Percentiles rank a stretch among this genome's conserved stretches.
phyloP scores from a whole-genome alignment of 2,329 filamentous ascomycete species.

The Dothiorella sarmentorum region DNA sequence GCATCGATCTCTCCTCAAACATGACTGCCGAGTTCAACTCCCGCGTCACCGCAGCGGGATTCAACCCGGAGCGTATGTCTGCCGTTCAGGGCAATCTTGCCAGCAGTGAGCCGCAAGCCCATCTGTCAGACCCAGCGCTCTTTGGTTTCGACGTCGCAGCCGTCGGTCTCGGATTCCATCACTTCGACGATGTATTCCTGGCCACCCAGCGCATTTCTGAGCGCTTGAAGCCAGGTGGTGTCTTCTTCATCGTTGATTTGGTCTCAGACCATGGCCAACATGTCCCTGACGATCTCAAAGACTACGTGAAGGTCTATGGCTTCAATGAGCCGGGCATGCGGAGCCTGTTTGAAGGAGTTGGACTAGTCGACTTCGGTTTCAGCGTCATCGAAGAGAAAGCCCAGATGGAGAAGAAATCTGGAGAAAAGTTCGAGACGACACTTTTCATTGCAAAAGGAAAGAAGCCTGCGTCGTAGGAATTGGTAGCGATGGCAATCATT shows the following conservation, averaged over 20 bases:
- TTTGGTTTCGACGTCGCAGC: slow-evolving; percentile 43
- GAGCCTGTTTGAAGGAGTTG: slow-evolving; percentile 62
- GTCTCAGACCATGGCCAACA: slow-evolving; percentile 33
- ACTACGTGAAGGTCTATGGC: slow-evolving; percentile 63
- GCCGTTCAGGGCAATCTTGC: slow-evolving; percentile 38
- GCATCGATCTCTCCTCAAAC: slow-evolving; percentile 66
- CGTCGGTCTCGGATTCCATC: slow-evolving; percentile 46
- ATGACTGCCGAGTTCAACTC: slow-evolving; percentile 69
- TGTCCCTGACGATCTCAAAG: slow-evolving; percentile 33
- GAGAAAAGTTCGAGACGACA: background rate
- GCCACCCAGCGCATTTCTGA: slow-evolving; percentile 58
- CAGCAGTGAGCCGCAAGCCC: slow-evolving; percentile 24
- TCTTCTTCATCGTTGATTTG: slow-evolving; percentile 67
- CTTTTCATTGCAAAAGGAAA: slow-evolving; percentile 10
- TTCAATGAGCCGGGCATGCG: slow-evolving; percentile 60
- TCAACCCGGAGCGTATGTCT: slow-evolving; percentile 23
- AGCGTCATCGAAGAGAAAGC: slow-evolving; percentile 52
- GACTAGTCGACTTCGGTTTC: slow-evolving; percentile 56
- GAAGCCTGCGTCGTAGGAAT: background rate
- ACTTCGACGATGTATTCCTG: slow-evolving; percentile 57
- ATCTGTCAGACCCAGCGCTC: slow-evolving; percentile 30
- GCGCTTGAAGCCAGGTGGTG: slow-evolving; percentile 63
- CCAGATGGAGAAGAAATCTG: slow-evolving; percentile 34
- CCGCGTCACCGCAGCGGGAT: slow-evolving; percentile 40
- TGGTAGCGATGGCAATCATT: too few relatives aligned